Evolutionary conservation across 1,139 yeast genomes (phyloP), one percentile per base, ranked within the genome.

Genomic region (Pichia sp.): DNA sequence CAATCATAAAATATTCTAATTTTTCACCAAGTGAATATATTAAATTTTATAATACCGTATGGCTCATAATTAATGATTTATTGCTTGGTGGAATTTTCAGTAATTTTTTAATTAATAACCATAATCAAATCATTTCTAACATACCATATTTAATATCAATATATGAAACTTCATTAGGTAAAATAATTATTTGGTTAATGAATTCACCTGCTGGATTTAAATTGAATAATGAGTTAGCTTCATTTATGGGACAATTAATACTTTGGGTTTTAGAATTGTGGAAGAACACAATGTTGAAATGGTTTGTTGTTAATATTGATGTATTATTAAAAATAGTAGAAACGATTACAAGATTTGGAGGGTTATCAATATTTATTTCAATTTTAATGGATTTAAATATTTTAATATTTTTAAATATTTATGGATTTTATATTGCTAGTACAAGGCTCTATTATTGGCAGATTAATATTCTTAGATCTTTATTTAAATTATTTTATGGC

Each of bases 171-270:
- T 46, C 60, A 0, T 52, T 81, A 7, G 67, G 76, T 2, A 60
- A 53, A 9, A 66, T 84, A 34, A 80, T 90, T 10, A 58, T 71
- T 2, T 86, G 96, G 94, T 72, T 94, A 35, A 88, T 90, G 69
- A 78, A 78, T 56, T 86, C 92, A 63, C 98, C 98, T 0, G 96
- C 95, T 8, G 98, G 98, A 2, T 81, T 94, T 60, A 94, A 94
- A 62, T 75, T 94, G 50, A 94, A 94, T 65, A 83, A 81, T 49
- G 97, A 89, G 60, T 71, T 94, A 35, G 90, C 97, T 0, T 75
- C 73, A 31, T 94, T 94, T 60, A 74, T 90, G 64, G 96, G 96
- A 29, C 96, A 89, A 50, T 68, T 94, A 45, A 85, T 86, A 57
- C 63, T 85, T 31, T 92, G 97, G 97, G 85, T 90, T 7, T 74